Conservation (phyloP, 768 basidiomycete genomes). For the Mycena pura region DNA sequence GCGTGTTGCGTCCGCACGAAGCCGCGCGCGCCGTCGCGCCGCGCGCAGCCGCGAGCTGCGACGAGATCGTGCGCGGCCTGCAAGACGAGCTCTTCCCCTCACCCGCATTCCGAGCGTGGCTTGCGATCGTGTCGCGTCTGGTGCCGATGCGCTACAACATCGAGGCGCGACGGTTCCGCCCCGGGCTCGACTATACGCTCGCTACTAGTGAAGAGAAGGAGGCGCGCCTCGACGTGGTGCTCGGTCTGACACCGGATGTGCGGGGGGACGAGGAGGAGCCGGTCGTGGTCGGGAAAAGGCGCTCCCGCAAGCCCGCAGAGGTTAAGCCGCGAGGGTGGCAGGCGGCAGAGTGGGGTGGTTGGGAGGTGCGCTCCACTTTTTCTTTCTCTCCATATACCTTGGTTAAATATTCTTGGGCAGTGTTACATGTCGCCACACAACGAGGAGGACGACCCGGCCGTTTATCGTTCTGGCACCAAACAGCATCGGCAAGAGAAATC, state of each 20-base stretch:
- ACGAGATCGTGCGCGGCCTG: constrained; percentile 66
- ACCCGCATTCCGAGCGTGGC: constrained; percentile 90
- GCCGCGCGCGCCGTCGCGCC: constrained; percentile 52
- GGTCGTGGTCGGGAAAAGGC: constrained; percentile 34
- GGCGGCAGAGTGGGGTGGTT: constrained; percentile 85
- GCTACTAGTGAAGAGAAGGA: constrained; percentile 87
- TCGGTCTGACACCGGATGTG: constrained; percentile 82
- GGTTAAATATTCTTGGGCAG: constrained; percentile 40
- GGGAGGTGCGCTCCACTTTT: constrained; percentile 70
- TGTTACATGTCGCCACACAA: constrained; percentile 96
- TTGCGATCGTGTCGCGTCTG: constrained; percentile 72
- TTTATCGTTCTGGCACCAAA: constrained; percentile 75
- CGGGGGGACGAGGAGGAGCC: constrained; percentile 39
- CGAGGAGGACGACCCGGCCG: constrained; percentile 94
- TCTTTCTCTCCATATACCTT: constrained; percentile 3
- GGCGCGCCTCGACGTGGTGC: constrained; percentile 82
- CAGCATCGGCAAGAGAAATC: constrained; percentile 27
- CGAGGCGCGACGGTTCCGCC: constrained; percentile 89
- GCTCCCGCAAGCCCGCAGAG: constrained; percentile 38
- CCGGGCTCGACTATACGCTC: constrained; percentile 93
- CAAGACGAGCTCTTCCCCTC: constrained; percentile 83
- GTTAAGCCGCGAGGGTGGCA: constrained; percentile 61
- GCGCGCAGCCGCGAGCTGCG: constrained; percentile 58
- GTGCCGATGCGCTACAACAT: constrained; percentile 74
- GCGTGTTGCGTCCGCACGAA: constrained; percentile 57